Conservation (phyloP, 225 moss, liverwort and hornwort genomes). For the Neckera pumila region DNA sequence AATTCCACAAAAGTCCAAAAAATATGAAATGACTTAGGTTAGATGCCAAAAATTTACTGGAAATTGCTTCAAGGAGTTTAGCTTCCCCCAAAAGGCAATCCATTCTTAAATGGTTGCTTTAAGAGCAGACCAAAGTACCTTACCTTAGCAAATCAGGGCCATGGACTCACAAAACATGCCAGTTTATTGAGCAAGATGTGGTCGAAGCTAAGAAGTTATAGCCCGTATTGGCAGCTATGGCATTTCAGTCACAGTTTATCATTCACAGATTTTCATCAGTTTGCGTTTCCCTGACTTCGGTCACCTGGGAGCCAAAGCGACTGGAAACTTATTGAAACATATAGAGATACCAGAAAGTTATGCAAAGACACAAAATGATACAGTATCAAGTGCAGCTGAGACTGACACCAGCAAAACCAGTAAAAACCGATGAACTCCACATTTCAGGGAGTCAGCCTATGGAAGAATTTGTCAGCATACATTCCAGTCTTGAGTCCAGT, state of each 20-base stretch:
- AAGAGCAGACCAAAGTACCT: no score
- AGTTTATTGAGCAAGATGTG: not conserved
- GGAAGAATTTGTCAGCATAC: slow-evolving; percentile 16
- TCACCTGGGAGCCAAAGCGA: not conserved
- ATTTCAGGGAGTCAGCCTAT: slow-evolving; percentile 20
- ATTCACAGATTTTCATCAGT: not conserved
- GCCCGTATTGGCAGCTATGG: not conserved
- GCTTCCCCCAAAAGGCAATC: no score
- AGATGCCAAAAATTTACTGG: no score
- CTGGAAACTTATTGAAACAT: not conserved
- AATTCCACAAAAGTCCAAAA: no score
- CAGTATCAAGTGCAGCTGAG: not conserved
- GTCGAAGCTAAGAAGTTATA: not conserved
- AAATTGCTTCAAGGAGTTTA: no score
- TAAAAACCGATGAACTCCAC: slow-evolving; percentile 2
- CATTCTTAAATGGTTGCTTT: no score
- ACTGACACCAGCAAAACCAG: not conserved
- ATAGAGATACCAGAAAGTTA: no score
- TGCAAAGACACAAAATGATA: not conserved
- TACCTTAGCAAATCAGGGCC: not conserved
- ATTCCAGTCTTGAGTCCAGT: slow-evolving; percentile 16
- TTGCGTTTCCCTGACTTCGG: not conserved
- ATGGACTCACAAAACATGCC: not conserved
- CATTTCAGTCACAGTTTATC: not conserved
- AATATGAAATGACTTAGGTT: no score